Evolutionary conservation across 495 filamentous ascomycete genomes (phyloP), one percentile per base, ranked within the genome.

Genomic region (Podospora pseudocomata): DNA sequence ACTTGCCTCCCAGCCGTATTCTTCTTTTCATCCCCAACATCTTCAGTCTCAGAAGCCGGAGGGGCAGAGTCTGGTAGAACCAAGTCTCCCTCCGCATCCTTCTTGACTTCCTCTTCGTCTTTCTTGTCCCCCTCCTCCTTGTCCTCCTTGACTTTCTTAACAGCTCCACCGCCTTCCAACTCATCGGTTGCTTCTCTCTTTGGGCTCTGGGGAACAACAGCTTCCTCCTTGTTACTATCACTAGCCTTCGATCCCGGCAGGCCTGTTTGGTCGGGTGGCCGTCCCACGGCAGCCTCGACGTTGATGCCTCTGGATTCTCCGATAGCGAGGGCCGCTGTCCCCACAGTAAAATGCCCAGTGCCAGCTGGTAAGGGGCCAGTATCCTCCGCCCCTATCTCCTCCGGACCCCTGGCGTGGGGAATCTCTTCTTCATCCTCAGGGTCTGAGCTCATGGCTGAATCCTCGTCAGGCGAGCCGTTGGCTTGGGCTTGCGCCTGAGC

Each of bases 311-410:
- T 79, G 75, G 82, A 81, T 53, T 78, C 76, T 23, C 80, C 61
- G 7, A 75, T 67, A 26, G 53, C 23, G 30, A 26, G 57, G 63
- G 69, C 74, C 39, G 65, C 65, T 5, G 72, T 70, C 44, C 75
- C 73, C 34, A 75, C 68, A 16, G 71, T 71, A 61, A 66, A 67
- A 20, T 68, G 68, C 13, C 72, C 71, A 2, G 67, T 63, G 0
- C 71, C 78, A 0, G 77, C 77, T 65, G 68, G 79, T 76, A 97
- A 94, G 19, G 92, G 87, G 1, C 95, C 95, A 74, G 91, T 88
- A 74, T 99, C 95, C 72, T 93, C 90, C 28, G 92, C 86, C 0
- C 93, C 94, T 27, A 99, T 88, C 67, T 91, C 84, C 13, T 90
- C 86, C 0, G 95, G 94, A 0, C 93, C 92, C 18, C 91, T 85